Conservation (phyloP, 768 basidiomycete species). For the Suillus cothurnatus region DNA sequence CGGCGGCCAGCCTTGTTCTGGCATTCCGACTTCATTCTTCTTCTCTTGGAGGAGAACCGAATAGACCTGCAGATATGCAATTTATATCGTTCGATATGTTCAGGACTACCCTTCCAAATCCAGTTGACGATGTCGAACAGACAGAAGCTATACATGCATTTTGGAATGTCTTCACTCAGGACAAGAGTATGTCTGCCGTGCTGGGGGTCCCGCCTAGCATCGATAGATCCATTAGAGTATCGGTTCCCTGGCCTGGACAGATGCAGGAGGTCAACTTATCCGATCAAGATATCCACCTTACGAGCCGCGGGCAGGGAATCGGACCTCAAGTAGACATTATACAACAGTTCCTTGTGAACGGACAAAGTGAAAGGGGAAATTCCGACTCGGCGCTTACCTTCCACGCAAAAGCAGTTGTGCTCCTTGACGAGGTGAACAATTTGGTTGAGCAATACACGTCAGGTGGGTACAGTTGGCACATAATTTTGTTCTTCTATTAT, state of each 20-base stretch:
- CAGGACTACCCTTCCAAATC: slow-evolving; percentile 28
- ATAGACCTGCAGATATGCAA: background rate
- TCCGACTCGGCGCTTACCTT: slow-evolving; percentile 15
- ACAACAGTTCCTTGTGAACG: slow-evolving; percentile 21
- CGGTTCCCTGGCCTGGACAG: slow-evolving; percentile 44
- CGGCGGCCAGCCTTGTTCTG: slow-evolving; percentile 48
- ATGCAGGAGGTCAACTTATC: slow-evolving; percentile 1
- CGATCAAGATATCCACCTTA: slow-evolving; percentile 12
- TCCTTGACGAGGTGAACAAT: slow-evolving; percentile 37
- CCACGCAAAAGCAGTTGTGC: slow-evolving; percentile 32
- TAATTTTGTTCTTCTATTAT: background rate
- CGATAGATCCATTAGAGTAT: slow-evolving; percentile 30
- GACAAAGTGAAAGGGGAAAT: background rate
- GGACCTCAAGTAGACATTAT: slow-evolving; percentile 11
- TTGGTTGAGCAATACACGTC: slow-evolving; percentile 29
- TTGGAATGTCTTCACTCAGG: slow-evolving; percentile 38
- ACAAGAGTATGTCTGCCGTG: slow-evolving; percentile 34
- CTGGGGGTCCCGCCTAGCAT: slow-evolving; percentile 34
- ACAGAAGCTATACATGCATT: slow-evolving; percentile 42
- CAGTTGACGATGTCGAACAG: slow-evolving; percentile 35
- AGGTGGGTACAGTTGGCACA: slow-evolving; percentile 23
- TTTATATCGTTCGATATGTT: background rate
- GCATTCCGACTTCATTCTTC: slow-evolving; percentile 47
- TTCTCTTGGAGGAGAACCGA: background rate
- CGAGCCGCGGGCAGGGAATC: slow-evolving; percentile 18